phyloP scores from a whole-genome alignment of 768 basidiomycete genomes.

The Filobasidium floriforme region DNA sequence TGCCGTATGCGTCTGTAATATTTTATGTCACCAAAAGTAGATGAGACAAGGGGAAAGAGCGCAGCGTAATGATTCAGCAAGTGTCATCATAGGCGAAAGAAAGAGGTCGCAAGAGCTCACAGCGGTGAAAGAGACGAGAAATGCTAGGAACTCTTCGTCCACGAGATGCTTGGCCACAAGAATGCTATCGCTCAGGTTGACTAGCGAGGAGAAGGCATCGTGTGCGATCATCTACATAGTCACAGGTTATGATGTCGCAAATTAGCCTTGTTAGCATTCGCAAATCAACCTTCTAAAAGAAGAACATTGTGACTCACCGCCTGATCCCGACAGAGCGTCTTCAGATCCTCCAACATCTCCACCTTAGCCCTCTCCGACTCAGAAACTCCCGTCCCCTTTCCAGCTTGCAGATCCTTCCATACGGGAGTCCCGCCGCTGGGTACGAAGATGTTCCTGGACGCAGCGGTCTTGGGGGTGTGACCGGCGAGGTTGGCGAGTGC shows the following conservation, averaged over 20 bases:
- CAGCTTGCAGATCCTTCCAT: slow-evolving; percentile 47
- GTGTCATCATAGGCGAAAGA: background rate
- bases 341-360: slow-evolving; percentile 61
- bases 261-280: slow-evolving; percentile 12
- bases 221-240: slow-evolving; percentile 68
- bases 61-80: slow-evolving; percentile 4
- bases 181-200: slow-evolving; percentile 84
- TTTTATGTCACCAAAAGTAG: too few species aligned
- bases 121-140: slow-evolving; percentile 80
- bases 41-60: too few species aligned
- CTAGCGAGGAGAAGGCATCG: slow-evolving; percentile 85
- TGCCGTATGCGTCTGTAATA: slow-evolving; percentile 71
- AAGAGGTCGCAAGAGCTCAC: slow-evolving; percentile 50
- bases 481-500: slow-evolving; percentile 75
- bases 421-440: slow-evolving; percentile 55
- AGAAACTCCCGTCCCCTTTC: slow-evolving; percentile 27
- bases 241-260: background rate
- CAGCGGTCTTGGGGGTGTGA: slow-evolving; percentile 65
- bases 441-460: slow-evolving; percentile 69
- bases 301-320: slow-evolving; percentile 51
- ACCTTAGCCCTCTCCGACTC: slow-evolving; percentile 53
- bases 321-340: slow-evolving; percentile 79
- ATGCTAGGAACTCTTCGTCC: slow-evolving; percentile 65
- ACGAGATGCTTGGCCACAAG: slow-evolving; percentile 60
- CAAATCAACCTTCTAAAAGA: slow-evolving; percentile 20